phyloP scores from a whole-genome alignment of 163 green algal genomes.

The Picocystis sp. region DNA sequence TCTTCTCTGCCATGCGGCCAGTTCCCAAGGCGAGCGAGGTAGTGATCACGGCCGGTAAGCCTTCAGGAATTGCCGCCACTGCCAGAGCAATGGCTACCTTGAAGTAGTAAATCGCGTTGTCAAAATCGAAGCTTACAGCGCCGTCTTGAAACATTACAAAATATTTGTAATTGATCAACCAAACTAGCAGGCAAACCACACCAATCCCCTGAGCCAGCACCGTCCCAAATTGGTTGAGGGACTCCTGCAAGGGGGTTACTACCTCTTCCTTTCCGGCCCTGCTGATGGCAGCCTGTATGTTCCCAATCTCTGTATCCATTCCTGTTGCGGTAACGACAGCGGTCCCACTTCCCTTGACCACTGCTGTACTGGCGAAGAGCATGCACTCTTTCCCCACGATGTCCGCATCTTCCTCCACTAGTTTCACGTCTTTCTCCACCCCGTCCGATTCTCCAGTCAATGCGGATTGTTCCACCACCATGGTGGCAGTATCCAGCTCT shows the following conservation, averaged over 20 bases:
- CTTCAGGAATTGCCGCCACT: conserved; percentile 97
- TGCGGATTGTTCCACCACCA: conserved; percentile 76
- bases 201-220: conserved; percentile 74
- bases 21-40: conserved; percentile 84
- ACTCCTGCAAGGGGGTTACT: conserved; percentile 88
- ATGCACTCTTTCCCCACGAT: conserved; percentile 72
- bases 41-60: conserved; percentile 81
- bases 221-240: conserved; percentile 93
- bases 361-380: conserved; percentile 86
- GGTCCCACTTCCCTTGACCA: conserved; percentile 62
- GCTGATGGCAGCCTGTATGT: conserved; percentile 55
- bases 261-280: conserved; percentile 65
- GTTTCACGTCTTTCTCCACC: conserved; percentile 11
- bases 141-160: conserved; percentile 37
- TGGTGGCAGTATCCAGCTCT: conserved; percentile 50
- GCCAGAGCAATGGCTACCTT: conserved; percentile 96
- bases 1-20: conserved; percentile 90
- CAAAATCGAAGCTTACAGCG: conserved; percentile 35
- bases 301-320: conserved; percentile 94
- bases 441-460: conserved; percentile 74
- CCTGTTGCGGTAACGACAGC: conserved; percentile 40
- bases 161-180: conserved; percentile 95
- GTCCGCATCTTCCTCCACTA: conserved; percentile 17
- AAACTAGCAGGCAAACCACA: conserved; percentile 87
- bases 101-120: conserved; percentile 93